Evolutionary conservation across 1,284 basidiomycete species (phyloP).

Genomic region (Trichosporon coremiiforme): DNA sequence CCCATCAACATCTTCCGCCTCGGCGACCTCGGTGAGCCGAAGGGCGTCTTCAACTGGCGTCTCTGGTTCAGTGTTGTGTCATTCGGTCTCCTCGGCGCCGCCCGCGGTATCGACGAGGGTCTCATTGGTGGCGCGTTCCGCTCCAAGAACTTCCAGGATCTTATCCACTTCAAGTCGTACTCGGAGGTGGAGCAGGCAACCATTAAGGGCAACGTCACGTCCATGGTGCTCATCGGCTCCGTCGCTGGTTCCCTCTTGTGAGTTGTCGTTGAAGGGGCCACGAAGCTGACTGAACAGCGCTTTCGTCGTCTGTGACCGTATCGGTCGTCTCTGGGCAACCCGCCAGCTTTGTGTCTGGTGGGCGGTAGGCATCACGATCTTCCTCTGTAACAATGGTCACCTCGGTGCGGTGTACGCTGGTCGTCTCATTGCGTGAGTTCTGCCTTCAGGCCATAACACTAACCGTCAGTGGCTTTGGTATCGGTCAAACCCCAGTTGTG

Average conservation of each 20-base stretch:
- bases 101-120: constrained; percentile 27
- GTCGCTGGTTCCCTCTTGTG: constrained; percentile 26
- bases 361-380: constrained; percentile 22
- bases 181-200: constrained; percentile 24
- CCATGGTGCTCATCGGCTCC: constrained; percentile 23
- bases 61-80: constrained; percentile 25
- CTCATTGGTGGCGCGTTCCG: constrained; percentile 24
- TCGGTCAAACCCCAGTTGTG: constrained; percentile 24
- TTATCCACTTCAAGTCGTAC: constrained; percentile 22
- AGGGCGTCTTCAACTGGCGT: constrained; percentile 29
- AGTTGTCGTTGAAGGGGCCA: background rate
- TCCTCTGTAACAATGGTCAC: constrained; percentile 20
- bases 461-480: constrained; percentile 20
- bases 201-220: constrained; percentile 26
- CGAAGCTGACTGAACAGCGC: constrained; percentile 10
- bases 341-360: constrained; percentile 26
- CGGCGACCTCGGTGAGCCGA: constrained; percentile 26
- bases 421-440: constrained; percentile 23
- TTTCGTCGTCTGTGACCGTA: constrained; percentile 25
- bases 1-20: constrained; percentile 29
- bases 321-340: constrained; percentile 26
- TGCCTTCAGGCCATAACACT: background rate
- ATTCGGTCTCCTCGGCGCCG: constrained; percentile 25
- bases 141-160: constrained; percentile 23
- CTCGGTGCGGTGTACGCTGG: constrained; percentile 24